phyloP scores from a whole-genome alignment of 257 asterid species.

The Solanum bulbocastanum region DNA sequence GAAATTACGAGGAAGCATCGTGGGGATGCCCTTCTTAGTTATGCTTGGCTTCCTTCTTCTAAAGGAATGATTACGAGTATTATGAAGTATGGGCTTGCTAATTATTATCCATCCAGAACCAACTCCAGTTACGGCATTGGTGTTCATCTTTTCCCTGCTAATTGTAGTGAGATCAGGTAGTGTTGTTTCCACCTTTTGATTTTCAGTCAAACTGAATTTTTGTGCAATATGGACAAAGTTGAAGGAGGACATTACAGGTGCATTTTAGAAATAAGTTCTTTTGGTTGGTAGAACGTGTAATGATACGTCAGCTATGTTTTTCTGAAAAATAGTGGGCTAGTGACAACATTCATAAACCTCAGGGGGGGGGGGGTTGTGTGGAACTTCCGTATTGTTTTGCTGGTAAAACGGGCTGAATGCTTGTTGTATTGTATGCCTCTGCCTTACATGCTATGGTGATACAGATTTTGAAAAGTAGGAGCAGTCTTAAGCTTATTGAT shows the following conservation, averaged over 20 bases:
- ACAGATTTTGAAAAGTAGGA: neutral
- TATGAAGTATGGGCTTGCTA: slow-evolving; percentile 55
- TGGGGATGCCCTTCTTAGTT: slow-evolving; percentile 60
- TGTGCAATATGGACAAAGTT: neutral
- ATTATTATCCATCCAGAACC: slow-evolving; percentile 21
- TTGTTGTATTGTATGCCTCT: neutral
- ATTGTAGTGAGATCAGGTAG: slow-evolving; percentile 67
- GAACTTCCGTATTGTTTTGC: neutral
- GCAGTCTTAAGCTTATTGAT: neutral
- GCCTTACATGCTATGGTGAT: neutral
- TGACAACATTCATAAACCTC: neutral
- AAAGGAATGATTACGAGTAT: slow-evolving; percentile 33
- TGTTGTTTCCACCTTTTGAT: slow-evolving; percentile 1
- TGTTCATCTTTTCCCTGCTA: slow-evolving; percentile 63
- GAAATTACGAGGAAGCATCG: slow-evolving; percentile 53
- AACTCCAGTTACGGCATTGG: slow-evolving; percentile 44
- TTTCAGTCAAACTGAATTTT: neutral
- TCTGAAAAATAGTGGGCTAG: neutral
- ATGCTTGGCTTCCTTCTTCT: slow-evolving; percentile 89
- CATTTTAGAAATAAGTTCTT: neutral
- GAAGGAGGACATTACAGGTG: neutral
- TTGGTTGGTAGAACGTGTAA: neutral
- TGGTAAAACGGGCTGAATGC: neutral
- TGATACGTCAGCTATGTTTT: neutral
- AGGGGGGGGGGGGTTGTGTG: neutral